Evolutionary conservation across 352 stramenopile genomes (phyloP), one percentile per base, ranked within the genome.

Genomic region (Pythium aristosporum): DNA sequence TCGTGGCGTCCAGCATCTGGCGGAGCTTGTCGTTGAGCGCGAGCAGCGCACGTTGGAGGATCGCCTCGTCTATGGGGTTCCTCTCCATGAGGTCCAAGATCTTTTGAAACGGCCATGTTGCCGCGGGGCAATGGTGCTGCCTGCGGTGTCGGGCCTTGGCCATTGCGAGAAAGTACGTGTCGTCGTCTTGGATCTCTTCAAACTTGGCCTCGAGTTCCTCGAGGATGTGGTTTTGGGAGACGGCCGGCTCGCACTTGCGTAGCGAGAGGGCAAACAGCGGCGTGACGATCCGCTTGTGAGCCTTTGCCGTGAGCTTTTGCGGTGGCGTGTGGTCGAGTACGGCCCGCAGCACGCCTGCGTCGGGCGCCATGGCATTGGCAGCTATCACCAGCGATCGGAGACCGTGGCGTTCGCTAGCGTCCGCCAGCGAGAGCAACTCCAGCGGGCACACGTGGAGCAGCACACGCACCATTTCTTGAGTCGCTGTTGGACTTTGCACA

Each of bases 1-100:
- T 42, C 57, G 47, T 16, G 10, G 18, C 18, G 32, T 9, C 30
- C 78, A 66, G 21, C 73, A 78, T 72, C n/a, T 44, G 21, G 28
- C 41, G 61, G 28, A 92, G 64, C 44, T 89, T 92, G 44, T 77
- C 62, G 56, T 89, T 89, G 18, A 82, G 76, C 12, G 79, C 81
- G 8, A 88, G 62, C 0, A 91, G 57, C n/a, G 76, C 59, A 9
- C 84, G 79, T 52, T 85, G 77, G 20, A 86, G 69, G 13, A 90
- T 62, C 0, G 79, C 80, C 41, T 89, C 80, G 44, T 92, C 75
- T 6, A 81, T 37, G 12, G 84, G 81, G 44, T 91, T 89, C 12
- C 60, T 63, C 41, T 88, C 81, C 54, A 92, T 73, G 10, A 89
- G 46, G 4, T 65, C 44, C 2, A 91, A 58, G 8, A 92, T 91